Conservation (phyloP, 495 filamentous ascomycete species). For the Penicillium chermesinum region DNA sequence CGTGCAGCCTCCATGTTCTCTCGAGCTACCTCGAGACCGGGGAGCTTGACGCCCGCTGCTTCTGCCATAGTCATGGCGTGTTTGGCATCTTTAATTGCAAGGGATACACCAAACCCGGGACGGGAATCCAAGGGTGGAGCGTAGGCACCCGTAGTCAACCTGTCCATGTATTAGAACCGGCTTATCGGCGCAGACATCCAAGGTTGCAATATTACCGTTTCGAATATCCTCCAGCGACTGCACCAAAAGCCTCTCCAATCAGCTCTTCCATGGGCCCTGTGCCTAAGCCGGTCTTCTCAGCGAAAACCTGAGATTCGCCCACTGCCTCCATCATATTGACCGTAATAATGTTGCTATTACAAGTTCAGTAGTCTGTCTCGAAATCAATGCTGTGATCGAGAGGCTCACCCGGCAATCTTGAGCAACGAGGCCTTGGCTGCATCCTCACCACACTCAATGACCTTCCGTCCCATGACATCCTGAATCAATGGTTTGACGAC, state of each 20-base stretch:
- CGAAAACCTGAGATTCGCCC: slow-evolving; percentile 51
- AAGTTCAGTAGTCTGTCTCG: slow-evolving; percentile 1
- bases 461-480: slow-evolving; percentile 41
- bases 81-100: slow-evolving; percentile 45
- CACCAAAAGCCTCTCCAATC: slow-evolving; percentile 48
- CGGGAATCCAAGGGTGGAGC: slow-evolving; percentile 38
- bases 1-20: slow-evolving; percentile 40
- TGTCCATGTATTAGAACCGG: slow-evolving; percentile 3
- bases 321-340: slow-evolving; percentile 48
- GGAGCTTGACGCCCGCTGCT: slow-evolving; percentile 32
- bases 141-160: slow-evolving; percentile 41
- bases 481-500: slow-evolving; percentile 41
- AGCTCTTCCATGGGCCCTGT: slow-evolving; percentile 44
- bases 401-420: slow-evolving; percentile 42
- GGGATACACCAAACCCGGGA: slow-evolving; percentile 41
- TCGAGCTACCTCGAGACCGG: slow-evolving; percentile 32
- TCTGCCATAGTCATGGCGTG: slow-evolving; percentile 37
- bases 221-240: slow-evolving; percentile 45
- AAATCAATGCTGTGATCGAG: neutral
- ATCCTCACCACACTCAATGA: slow-evolving; percentile 46
- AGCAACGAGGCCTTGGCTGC: slow-evolving; percentile 40
- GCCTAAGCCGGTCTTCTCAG: slow-evolving; percentile 51
- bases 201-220: slow-evolving; percentile 44
- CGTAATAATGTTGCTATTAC: slow-evolving; percentile 40
- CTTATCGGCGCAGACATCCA: too few relatives aligned